Evolutionary conservation across 805 yeast genomes (phyloP), one percentile per base, ranked within the genome.

Genomic region (Peterozyma toletana): DNA sequence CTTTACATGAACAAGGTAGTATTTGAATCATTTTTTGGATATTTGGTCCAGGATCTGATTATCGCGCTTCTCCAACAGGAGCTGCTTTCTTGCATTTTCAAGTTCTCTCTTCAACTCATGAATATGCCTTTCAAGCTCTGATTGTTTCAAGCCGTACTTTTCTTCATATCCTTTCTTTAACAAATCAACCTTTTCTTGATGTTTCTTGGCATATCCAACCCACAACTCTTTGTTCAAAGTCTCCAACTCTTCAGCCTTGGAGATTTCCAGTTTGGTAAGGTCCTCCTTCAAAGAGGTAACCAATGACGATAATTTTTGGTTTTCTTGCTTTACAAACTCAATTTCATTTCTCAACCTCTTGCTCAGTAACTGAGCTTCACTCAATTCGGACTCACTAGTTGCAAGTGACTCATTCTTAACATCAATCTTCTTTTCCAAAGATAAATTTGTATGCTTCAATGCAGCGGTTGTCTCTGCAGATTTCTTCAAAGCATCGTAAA

Each of bases 171-270:
- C 79, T 45, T 73, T 71, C 56, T 77, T 82, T 53, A 81, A 63
- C 30, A 77, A 73, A 11, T 71, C 70, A 9, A 86, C 83, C 58
- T 86, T 86, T 42, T 76, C 74, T 48, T 81, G 86, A 55, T 86
- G 95, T 56, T 86, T 86, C 40, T 82, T 78, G 2, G 87, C 77
- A 55, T 86, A 86, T 56, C 83, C 89, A 34, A 75, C 69, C 54
- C 85, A 85, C 10, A 86, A 64, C 51, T 81, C 86, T 47, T 78
- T 81, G 0, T 90, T 86, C 39, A 85, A 62, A 48, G 77, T 74
- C 48, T 79, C 78, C 34, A 83, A 61, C 53, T 77, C 73, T 45
- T 67, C 68, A 48, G 78, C 80, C 2, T 77, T 65, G 15, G 73
- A 77, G 27, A 59, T 58, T 44, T 79, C 81, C 29, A 70, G 68